Evolutionary conservation across 495 filamentous ascomycete genomes (phyloP).

Genomic region (Astrothelium macrocarpum): DNA sequence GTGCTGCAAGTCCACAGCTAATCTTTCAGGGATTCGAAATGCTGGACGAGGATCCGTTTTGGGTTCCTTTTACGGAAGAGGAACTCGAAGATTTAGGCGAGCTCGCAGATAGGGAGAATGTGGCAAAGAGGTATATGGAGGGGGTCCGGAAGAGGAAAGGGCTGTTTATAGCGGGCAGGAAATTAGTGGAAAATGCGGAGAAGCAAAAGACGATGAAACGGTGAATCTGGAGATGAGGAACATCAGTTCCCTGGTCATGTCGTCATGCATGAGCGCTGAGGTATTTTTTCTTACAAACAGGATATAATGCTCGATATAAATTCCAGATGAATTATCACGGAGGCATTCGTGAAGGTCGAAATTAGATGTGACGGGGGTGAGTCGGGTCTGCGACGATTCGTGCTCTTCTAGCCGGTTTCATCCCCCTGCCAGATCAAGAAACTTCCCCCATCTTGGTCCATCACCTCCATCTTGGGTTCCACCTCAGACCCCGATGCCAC

Average conservation of each 20-base stretch:
- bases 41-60: conserved; percentile 88
- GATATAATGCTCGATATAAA: neutral
- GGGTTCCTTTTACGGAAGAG: conserved; percentile 94
- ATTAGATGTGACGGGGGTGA: neutral
- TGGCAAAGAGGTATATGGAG: conserved; percentile 94
- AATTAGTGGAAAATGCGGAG: conserved; percentile 78
- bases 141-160: conserved; percentile 76
- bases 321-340: too few relatives aligned
- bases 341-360: neutral
- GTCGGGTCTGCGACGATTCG: neutral
- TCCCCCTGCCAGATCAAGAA: too few relatives aligned
- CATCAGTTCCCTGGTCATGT: neutral
- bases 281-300: too few relatives aligned
- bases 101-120: conserved; percentile 84
- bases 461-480: neutral
- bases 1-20: conserved; percentile 82
- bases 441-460: neutral
- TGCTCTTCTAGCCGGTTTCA: too few relatives aligned
- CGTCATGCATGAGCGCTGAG: neutral
- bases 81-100: conserved; percentile 94
- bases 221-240: conserved; percentile 30
- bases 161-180: conserved; percentile 66
- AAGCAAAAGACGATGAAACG: conserved; percentile 99
- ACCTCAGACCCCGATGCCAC: neutral
- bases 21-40: conserved; percentile 89